These are phyloP conservation scores for Leishmania amazonensis DNA, from an alignment of 208 protist genomes.

Conservation along the genomic window DNA sequence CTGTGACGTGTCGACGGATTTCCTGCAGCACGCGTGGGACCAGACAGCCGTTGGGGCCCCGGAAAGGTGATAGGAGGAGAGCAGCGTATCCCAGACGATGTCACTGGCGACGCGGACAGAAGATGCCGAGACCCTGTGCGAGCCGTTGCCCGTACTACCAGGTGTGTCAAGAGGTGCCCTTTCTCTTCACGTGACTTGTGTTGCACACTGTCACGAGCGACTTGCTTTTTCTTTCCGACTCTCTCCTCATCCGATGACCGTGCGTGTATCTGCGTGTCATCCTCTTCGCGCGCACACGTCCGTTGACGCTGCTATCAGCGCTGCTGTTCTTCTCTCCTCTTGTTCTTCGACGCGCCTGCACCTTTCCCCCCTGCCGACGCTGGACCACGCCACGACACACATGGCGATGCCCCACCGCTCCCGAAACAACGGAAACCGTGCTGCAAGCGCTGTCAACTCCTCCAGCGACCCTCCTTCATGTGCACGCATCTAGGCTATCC, in stretches of 20 bases:
- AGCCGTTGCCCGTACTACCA: not conserved
- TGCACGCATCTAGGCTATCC: not conserved
- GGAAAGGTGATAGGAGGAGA: not conserved
- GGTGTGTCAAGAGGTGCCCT: not conserved
- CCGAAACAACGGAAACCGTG: not conserved
- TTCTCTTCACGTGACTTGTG: not conserved
- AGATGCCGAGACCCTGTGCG: not conserved
- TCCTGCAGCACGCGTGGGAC: not conserved
- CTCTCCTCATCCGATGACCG: not conserved
- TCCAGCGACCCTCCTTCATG: not conserved
- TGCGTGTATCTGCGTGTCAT: not conserved
- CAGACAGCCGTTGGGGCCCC: slow-evolving; percentile 5
- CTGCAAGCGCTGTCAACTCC: not conserved
- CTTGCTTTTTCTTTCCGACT: not conserved
- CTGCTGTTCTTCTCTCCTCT: not conserved
- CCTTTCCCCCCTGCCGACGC: not conserved
- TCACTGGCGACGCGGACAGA: not conserved
- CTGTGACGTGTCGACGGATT: not conserved
- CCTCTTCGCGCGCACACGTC: not conserved
- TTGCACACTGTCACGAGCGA: not conserved
- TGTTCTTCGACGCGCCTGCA: not conserved
- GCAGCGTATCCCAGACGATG: not conserved
- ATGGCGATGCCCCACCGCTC: not conserved
- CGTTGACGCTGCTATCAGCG: not conserved
- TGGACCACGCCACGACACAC: too few species aligned